Evolutionary conservation across 108 stramenopile genomes (phyloP), one percentile per base, ranked within the genome.

Genomic region (Nitzschia sp.): DNA sequence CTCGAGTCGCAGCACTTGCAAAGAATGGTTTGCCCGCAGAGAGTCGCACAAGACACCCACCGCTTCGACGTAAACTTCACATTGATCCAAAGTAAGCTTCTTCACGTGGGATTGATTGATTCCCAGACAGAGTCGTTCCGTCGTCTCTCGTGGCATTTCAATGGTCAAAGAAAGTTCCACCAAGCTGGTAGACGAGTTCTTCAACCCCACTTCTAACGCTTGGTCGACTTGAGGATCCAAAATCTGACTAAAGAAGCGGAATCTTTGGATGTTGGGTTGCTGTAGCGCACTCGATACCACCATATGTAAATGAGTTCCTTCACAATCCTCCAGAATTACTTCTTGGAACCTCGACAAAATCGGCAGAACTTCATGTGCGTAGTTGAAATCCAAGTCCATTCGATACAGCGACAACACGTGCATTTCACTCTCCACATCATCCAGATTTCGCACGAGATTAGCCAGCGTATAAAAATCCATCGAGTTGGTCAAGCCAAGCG

Each of bases 1-100:
- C 30, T 59, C 68, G 31, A 70, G 9, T 25, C 47, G 59, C 13
- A 70, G 58, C 3, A n/a, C 21, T 15, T 30, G 3, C 28, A 70
- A 34, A 3, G 15, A 17, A 8, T 46, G 13, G 28, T 70, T 70
- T 3, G 4, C 34, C n/a, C 33, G 15, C 3, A 70, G 25, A 6
- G 21, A 17, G 33, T 46, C 3, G 42, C 56, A 46, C 19, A 70
- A 3, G 2, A 48, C 28, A 2, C 46, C 58, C 6, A 70, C 59
- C 9, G 68, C 29, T 19, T 70, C 68, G 2, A 21, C 13, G 58
- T 25, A 38, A 28, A 70, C 29, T 29, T 70, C 68, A 58, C 68
- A 70, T 31, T 70, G 68, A 59, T 29, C 34, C 29, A 70, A 48
- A 70, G 35, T 58, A 9, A 70, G 45, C 13, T 19, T 25, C 9